These are phyloP conservation scores for Crinitomyces ghanaensis DNA, from an alignment of 805 yeast genomes.

Conservation along the genomic window DNA sequence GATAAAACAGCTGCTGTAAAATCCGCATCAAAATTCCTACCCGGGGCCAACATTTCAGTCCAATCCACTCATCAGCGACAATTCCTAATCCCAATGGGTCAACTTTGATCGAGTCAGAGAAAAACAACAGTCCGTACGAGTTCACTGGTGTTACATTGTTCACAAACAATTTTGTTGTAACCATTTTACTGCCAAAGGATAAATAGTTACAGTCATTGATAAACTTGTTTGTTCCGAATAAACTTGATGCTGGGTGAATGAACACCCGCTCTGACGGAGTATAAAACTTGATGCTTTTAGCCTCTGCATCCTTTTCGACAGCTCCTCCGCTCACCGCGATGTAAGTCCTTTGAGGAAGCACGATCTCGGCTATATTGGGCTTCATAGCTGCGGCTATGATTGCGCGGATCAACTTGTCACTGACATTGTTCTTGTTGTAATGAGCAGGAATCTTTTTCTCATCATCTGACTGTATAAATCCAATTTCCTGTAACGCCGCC, in stretches of 20 bases:
- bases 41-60: constrained; percentile 86
- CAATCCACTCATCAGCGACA: constrained; percentile 79
- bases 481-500: constrained; percentile 63
- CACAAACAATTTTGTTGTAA: constrained; percentile 57
- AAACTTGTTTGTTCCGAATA: constrained; percentile 42
- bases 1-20: constrained; percentile 54
- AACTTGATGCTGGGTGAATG: constrained; percentile 74
- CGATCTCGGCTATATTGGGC: constrained; percentile 75
- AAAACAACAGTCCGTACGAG: constrained; percentile 58
- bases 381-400: constrained; percentile 70
- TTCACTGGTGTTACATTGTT: constrained; percentile 73
- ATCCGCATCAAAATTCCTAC: constrained; percentile 77
- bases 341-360: constrained; percentile 71
- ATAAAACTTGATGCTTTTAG: constrained; percentile 60
- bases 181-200: constrained; percentile 45
- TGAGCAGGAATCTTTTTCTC: constrained; percentile 18
- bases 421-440: constrained; percentile 42
- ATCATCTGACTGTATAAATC: constrained; percentile 54
- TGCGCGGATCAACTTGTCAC: constrained; percentile 45
- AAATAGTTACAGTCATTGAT: constrained; percentile 36
- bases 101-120: constrained; percentile 55
- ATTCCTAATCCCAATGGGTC: constrained; percentile 64
- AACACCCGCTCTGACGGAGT: constrained; percentile 66
- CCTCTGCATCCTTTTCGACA: constrained; percentile 76
- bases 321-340: constrained; percentile 64